Conservation (phyloP, 1,284 basidiomycete genomes). For the Microbotryum saponariae region DNA sequence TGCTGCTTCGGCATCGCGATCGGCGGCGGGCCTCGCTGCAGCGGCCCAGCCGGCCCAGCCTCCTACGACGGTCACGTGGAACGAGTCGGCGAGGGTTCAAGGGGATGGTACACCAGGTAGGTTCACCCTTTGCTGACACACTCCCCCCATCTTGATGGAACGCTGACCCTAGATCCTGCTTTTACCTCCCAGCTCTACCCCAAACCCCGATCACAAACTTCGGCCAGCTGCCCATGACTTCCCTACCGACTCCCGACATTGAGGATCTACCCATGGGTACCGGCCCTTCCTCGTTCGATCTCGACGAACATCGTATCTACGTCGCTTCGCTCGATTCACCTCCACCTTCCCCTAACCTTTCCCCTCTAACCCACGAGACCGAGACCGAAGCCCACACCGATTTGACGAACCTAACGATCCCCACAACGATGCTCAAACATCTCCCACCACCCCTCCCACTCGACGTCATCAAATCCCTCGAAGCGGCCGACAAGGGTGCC, state of each 20-base stretch:
- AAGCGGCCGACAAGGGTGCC: too few species aligned
- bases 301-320: conserved; percentile 23
- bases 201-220: background rate
- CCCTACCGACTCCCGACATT: background rate
- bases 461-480: too few species aligned
- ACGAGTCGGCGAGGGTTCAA: too few species aligned
- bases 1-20: too few species aligned
- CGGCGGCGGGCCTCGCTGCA: too few species aligned
- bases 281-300: conserved; percentile 7
- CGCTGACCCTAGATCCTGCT: background rate
- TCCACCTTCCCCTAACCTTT: too few species aligned
- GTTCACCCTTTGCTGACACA: background rate
- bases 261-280: conserved; percentile 18
- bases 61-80: too few species aligned
- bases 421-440: background rate
- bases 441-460: background rate
- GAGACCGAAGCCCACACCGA: too few species aligned
- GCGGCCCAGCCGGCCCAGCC: too few species aligned
- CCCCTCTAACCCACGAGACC: too few species aligned
- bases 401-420: background rate
- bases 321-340: conserved; percentile 16
- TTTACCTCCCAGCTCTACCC: background rate
- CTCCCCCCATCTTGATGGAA: too few species aligned
- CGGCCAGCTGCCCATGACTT: background rate
- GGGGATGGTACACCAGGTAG: background rate